Percentiles rank a stretch among this genome's conserved stretches.
phyloP scores from a whole-genome alignment of 345 rosid species.

The Populus tremula region DNA sequence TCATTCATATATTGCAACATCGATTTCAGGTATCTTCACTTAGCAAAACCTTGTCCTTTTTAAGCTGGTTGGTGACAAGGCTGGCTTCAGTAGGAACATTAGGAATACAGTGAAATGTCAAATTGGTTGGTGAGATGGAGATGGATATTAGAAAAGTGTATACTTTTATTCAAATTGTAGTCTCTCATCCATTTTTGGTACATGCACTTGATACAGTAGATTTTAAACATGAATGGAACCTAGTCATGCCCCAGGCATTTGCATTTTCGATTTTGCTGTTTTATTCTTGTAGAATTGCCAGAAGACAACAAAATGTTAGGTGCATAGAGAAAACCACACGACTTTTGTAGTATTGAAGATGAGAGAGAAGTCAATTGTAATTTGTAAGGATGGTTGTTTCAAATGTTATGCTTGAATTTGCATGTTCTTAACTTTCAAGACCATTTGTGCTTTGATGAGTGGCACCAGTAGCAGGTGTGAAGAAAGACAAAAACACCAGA shows the following conservation, averaged over 20 bases:
- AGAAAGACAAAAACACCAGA: no score
- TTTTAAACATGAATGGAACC: background rate
- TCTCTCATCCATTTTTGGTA: slow-evolving; percentile 2
- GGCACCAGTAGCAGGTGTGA: background rate
- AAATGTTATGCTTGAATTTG: background rate
- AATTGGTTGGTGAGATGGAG: background rate
- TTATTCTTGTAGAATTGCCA: background rate
- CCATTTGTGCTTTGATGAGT: background rate
- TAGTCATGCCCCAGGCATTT: background rate
- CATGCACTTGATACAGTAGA: background rate
- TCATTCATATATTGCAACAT: background rate
- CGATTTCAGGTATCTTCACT: background rate
- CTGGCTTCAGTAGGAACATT: background rate
- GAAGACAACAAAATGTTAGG: background rate
- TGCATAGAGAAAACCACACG: background rate
- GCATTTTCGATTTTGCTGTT: background rate
- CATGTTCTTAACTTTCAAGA: background rate
- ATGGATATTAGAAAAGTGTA: background rate
- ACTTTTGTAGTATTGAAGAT: background rate
- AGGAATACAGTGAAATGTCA: slow-evolving; percentile 9
- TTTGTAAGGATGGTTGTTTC: background rate
- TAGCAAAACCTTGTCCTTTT: background rate
- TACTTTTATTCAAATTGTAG: slow-evolving; percentile 10
- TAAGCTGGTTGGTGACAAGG: background rate
- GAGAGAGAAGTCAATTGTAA: background rate